A percentile compares a stretch with the other conserved stretches of the same genome.
Evolutionary conservation across 768 basidiomycete species (phyloP).

Genomic region (Gloeophyllum trabeum): DNA sequence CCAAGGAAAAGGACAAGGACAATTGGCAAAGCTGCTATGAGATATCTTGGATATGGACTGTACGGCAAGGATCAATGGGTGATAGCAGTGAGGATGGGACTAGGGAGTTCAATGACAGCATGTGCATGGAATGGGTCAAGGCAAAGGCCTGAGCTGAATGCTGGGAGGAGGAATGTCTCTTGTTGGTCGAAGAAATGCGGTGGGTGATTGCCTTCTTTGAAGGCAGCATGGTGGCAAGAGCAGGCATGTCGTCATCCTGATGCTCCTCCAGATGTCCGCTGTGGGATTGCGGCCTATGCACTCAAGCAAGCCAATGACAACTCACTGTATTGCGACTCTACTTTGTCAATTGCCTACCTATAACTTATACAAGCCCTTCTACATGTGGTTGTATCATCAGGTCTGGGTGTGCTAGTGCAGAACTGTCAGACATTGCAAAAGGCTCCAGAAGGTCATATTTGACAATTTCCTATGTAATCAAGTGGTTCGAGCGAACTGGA

Average conservation of each 20-base stretch:
- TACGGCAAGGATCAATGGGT: neutral
- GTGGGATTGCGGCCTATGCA: conserved; percentile 4
- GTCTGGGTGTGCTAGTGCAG: no score
- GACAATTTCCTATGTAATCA: no score
- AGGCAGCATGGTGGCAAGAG: conserved; percentile 7
- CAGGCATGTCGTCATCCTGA: neutral
- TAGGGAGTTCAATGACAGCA: neutral
- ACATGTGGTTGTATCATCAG: no score
- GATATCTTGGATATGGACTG: neutral
- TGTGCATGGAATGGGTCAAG: conserved; percentile 7
- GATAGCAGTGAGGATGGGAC: neutral
- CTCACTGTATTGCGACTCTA: no score
- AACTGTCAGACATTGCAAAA: no score
- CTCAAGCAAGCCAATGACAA: conserved; percentile 3
- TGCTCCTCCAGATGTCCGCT: neutral
- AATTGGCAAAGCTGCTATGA: neutral
- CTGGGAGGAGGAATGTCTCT: conserved; percentile 9
- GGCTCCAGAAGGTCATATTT: no score
- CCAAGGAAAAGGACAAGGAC: neutral
- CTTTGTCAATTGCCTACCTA: no score
- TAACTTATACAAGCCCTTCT: no score
- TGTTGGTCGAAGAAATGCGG: conserved; percentile 12
- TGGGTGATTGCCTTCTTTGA: conserved; percentile 5
- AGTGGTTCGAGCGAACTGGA: no score
- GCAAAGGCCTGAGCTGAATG: conserved; percentile 5